Base-by-base conservation (phyloP, 164 flowering plant species). In the Magnolia sinica region DNA sequence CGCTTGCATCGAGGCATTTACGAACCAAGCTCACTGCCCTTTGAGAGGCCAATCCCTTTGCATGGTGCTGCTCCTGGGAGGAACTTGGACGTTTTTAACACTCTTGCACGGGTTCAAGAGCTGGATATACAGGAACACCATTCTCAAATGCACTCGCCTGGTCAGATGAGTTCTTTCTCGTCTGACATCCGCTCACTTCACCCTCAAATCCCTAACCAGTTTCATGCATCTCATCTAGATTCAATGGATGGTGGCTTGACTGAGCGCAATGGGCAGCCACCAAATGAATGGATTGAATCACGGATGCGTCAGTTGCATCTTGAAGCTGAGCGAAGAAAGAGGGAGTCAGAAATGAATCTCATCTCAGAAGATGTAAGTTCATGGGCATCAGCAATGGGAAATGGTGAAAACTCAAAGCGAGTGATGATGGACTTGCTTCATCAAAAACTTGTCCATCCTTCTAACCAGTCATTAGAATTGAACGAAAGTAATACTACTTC, bases 341-440 rank as follows among this genome's bases (percentile, higher is more conserved):
- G 85, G 76, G 81, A 83, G 8, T 66, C 70, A 4, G 83, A 74
- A 64, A 23, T 68, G 49, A 73, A 80, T 68, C 77, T 82, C 74
- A 24, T 78, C 61, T 76, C 85, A 27, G 91, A 83, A 76, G 91
- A 89, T 72, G 76, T 82, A 22, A 83, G 75, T 76, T 83, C 84
- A 18, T 91, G 96, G 96, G 83, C 82, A 81, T 59, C 93, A 83
- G 86, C 83, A 24, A 84, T 85, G 59, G 70, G 73, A 11, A 82
- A 80, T 79, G 94, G 87, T 64, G 89, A 86, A 64, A 86, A 81
- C 77, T 87, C 96, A 50, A 89, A 83, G 79, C 81, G n/a, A 16
- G 71, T 83, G 72, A 78, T 90, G 64, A 84, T 90, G 91, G 96
- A 92, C 19, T 65, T 88, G 74, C 87, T 90, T 8, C 88, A 88